phyloP scores from a whole-genome alignment of 805 yeast species.

The Saccharomycopsis capsularis region DNA sequence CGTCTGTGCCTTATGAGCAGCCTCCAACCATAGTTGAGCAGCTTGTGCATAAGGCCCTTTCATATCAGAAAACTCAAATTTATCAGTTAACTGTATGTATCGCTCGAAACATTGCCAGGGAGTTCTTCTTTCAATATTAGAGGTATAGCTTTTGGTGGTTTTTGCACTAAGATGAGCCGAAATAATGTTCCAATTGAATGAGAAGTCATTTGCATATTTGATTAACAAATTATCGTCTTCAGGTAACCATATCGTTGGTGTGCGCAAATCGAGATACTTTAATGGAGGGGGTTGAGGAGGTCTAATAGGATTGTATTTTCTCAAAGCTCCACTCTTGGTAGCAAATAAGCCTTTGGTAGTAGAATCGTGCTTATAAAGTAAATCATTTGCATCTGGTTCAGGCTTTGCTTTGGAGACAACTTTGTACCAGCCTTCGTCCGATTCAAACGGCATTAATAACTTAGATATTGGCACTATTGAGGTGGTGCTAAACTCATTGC shows the following conservation, averaged over 20 bases:
- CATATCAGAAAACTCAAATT: conserved; percentile 79
- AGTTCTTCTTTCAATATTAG: conserved; percentile 90
- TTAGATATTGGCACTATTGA: conserved; percentile 57
- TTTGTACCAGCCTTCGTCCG: conserved; percentile 57
- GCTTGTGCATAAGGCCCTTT: conserved; percentile 76
- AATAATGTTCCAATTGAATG: conserved; percentile 90
- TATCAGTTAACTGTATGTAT: conserved; percentile 81
- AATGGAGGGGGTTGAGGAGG: conserved; percentile 92
- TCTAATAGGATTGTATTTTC: conserved; percentile 33
- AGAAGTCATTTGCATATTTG: conserved; percentile 69
- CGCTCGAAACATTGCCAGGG: conserved; percentile 99
- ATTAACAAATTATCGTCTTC: conserved; percentile 81
- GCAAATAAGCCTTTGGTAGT: conserved; percentile 40
- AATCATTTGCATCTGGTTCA: background rate
- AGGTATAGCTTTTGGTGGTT: conserved; percentile 63
- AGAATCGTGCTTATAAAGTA: background rate
- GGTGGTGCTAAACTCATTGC: conserved; percentile 27
- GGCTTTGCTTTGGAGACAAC: conserved; percentile 42
- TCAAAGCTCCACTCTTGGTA: conserved; percentile 3
- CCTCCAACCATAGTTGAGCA: conserved; percentile 89
- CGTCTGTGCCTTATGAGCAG: conserved; percentile 82
- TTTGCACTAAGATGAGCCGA: conserved; percentile 69
- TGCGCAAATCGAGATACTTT: conserved; percentile 70
- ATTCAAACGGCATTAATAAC: conserved; percentile 55
- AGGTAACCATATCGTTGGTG: conserved; percentile 95